Percentiles rank a stretch among this genome's conserved stretches.
Conservation (phyloP, 2,329 filamentous ascomycete species). For the Monosporascus cannonballus region DNA sequence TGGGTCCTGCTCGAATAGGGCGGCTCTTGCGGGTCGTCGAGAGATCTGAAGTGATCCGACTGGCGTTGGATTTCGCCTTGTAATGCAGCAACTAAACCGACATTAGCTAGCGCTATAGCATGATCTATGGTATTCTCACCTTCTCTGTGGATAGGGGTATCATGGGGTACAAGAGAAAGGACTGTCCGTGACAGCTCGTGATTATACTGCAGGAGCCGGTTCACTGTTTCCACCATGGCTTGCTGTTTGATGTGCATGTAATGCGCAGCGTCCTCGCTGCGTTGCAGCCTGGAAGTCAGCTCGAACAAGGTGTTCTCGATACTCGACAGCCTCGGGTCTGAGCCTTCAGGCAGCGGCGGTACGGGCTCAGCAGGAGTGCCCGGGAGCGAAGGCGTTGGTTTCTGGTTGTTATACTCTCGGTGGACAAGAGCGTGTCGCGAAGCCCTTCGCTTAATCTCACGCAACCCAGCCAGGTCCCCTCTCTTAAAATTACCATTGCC, state of each 20-base stretch:
- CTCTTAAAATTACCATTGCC: conserved; percentile 96
- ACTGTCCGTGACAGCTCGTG: conserved; percentile 76
- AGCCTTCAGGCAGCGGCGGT: conserved; percentile 62
- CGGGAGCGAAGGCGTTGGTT: conserved; percentile 69
- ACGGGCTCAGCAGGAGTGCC: conserved; percentile 81
- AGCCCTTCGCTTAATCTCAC: conserved; percentile 92
- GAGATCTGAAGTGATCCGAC: conserved; percentile 46
- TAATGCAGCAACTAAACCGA: conserved; percentile 43
- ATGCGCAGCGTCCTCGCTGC: conserved; percentile 77
- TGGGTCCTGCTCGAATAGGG: conserved; percentile 58
- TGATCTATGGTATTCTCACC: conserved; percentile 48
- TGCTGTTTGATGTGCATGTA: conserved; percentile 78
- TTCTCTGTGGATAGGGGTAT: conserved; percentile 75
- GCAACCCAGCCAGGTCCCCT: conserved; percentile 81
- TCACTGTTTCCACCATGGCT: conserved; percentile 72
- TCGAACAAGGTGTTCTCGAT: conserved; percentile 83
- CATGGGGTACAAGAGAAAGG: conserved; percentile 65
- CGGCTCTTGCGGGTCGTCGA: conserved; percentile 63
- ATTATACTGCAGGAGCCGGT: conserved; percentile 67
- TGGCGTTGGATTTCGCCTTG: conserved; percentile 58
- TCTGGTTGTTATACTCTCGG: conserved; percentile 78
- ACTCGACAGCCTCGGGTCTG: conserved; percentile 66
- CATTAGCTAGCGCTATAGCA: conserved; percentile 18
- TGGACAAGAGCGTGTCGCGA: conserved; percentile 91
- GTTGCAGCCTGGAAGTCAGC: conserved; percentile 65